Conservation (phyloP, 2,329 filamentous ascomycete species). For the Paecilomyces fulvus region DNA sequence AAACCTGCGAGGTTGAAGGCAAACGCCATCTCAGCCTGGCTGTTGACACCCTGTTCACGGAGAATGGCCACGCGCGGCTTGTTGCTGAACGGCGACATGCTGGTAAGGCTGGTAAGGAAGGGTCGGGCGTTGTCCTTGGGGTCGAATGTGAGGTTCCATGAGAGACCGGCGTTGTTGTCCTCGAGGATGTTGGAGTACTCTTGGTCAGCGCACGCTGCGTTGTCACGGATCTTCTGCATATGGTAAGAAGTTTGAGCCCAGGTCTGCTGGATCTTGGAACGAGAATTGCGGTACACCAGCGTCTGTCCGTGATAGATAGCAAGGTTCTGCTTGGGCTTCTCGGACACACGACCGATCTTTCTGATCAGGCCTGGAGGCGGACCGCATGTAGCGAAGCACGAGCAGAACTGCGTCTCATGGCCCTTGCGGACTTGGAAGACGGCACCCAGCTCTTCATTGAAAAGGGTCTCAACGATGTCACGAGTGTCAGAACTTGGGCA, state of each 20-base stretch:
- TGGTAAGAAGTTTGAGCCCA: conserved; percentile 85
- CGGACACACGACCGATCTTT: conserved; percentile 71
- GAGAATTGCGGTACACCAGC: conserved; percentile 59
- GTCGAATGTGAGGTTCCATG: conserved; percentile 73
- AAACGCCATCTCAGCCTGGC: conserved; percentile 95
- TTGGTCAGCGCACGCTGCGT: conserved; percentile 73
- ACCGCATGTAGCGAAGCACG: conserved; percentile 85
- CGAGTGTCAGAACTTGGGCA: conserved; percentile 52
- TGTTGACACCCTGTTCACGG: conserved; percentile 91
- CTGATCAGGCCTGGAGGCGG: conserved; percentile 72
- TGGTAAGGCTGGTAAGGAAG: conserved; percentile 53
- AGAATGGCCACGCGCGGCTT: conserved; percentile 82
- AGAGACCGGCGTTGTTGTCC: conserved; percentile 69
- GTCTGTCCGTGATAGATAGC: conserved; percentile 64
- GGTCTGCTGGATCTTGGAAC: conserved; percentile 69
- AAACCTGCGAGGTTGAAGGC: conserved; percentile 89
- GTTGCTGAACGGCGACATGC: conserved; percentile 47
- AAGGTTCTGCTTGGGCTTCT: conserved; percentile 61
- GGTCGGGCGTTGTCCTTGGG: conserved; percentile 70
- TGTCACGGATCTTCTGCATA: conserved; percentile 86
- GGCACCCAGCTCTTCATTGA: conserved; percentile 93
- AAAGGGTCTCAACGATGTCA: conserved; percentile 67
- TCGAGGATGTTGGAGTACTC: conserved; percentile 72
- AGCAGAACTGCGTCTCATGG: conserved; percentile 76
- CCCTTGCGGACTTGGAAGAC: conserved; percentile 88